Percentiles rank a stretch among this genome's conserved stretches.
These are phyloP conservation scores for Sarocladium brachiariae DNA, from an alignment of 2,329 filamentous ascomycete genomes.

Conservation along the genomic window DNA sequence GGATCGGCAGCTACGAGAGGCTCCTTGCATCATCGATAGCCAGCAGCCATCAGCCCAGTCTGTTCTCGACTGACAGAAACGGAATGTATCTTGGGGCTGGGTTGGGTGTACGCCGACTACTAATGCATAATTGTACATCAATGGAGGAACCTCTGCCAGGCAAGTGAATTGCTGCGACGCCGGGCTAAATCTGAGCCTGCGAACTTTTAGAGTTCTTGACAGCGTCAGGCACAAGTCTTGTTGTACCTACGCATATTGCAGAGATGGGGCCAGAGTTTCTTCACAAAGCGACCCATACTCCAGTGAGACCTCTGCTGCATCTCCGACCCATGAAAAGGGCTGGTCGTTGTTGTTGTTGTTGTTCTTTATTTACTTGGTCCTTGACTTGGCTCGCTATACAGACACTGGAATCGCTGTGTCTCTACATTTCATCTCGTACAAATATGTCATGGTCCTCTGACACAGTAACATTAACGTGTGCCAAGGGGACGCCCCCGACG, in stretches of 20 bases:
- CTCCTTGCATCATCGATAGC: neutral
- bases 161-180: too few relatives aligned
- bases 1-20: neutral
- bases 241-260: too few relatives aligned
- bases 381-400: neutral
- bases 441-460: too few relatives aligned
- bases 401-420: neutral
- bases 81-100: too few relatives aligned
- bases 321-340: neutral
- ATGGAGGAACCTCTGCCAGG: too few relatives aligned
- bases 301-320: neutral
- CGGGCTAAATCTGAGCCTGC: too few relatives aligned
- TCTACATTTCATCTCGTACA: neutral
- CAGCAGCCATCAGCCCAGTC: neutral
- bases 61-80: neutral
- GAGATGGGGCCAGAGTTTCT: too few relatives aligned
- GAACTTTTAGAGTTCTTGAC: too few relatives aligned
- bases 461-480: neutral
- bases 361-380: constrained; percentile 1
- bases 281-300: neutral
- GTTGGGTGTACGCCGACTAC: too few relatives aligned
- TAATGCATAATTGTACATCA: too few relatives aligned
- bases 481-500: neutral
- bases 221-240: too few relatives aligned
- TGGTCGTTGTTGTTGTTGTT: neutral